Base-by-base conservation (phyloP, 768 basidiomycete species). In the Galerina sulciceps region DNA sequence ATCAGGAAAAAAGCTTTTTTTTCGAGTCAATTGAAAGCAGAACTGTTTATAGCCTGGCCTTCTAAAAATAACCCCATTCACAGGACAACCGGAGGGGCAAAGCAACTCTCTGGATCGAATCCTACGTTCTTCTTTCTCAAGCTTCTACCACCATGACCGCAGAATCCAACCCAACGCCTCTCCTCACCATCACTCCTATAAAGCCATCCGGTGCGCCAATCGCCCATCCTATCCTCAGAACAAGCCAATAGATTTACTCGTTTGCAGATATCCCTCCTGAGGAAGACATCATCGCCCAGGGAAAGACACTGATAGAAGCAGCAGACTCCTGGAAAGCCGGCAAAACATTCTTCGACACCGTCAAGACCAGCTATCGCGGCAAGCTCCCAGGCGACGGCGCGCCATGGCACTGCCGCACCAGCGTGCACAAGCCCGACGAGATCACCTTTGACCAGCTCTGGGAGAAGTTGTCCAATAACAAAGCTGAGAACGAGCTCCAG, bases 381-480 rank as follows among this genome's bases (percentile, higher is more conserved):
- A 90, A 88, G 65, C 76, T 74, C 3, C 71, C 80, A 11, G 79
- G 70, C 6, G 87, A 88, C 59, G 83, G 79, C 22, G 85, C 87
- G 36, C 71, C 80, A 2, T 93, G 90, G 90, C 81, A 89, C 65
- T 83, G 82, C 68, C 82, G 90, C 20, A 69, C 85, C 57, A 90
- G 89, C 66, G 81, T 83, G 65, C 91, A 93, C 71, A 69, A 79
- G 11, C 67, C 79, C 5, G 76, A 84, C n/a, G 88, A 92, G 53
- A 85, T 81, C 9, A 85, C 86, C 1, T 92, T 93, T 69, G 87
- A 90, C 61, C 81, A 85, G 63, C 75, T 92, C 64, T 92, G 91
- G 91, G 78, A 76, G 38, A 87, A 84, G 64, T 71, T 92, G 13
- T 88, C 86, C 0, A 73, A 73, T 53, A 78, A 90, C 73, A 91